These are phyloP conservation scores for Fagus sylvatica DNA, from an alignment of 306 rosid genomes.

Conservation along the genomic window DNA sequence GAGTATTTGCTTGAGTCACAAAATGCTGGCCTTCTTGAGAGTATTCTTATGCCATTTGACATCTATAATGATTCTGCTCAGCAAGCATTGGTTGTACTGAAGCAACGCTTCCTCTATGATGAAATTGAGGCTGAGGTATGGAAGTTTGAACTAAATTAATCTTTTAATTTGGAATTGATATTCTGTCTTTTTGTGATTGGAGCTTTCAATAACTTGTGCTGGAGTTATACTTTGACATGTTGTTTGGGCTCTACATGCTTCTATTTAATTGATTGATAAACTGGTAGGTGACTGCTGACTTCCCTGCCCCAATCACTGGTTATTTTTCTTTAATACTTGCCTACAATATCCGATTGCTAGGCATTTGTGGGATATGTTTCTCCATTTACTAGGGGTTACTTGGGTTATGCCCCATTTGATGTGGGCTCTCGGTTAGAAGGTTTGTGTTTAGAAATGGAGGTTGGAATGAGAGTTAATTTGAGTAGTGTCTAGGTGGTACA, in stretches of 20 bases:
- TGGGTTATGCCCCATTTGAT: too few relatives aligned
- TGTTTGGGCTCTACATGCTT: background rate
- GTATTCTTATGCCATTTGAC: slow-evolving; percentile 91
- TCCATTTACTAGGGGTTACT: too few relatives aligned
- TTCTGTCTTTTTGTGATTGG: background rate
- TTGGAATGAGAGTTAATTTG: too few relatives aligned
- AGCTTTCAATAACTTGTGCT: background rate
- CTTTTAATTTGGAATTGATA: background rate
- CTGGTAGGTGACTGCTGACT: background rate
- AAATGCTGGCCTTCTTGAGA: slow-evolving; percentile 84
- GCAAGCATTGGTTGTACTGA: slow-evolving; percentile 85
- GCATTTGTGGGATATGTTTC: too few relatives aligned
- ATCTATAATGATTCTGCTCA: slow-evolving; percentile 95
- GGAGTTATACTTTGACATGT: background rate
- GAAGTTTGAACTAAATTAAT: slow-evolving; percentile 12
- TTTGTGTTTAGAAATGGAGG: too few relatives aligned
- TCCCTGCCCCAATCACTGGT: too few relatives aligned
- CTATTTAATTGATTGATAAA: background rate
- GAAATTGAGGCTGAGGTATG: slow-evolving; percentile 99
- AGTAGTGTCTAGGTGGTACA: too few relatives aligned
- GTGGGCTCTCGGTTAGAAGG: too few relatives aligned
- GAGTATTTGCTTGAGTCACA: slow-evolving; percentile 91
- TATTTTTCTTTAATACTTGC: too few relatives aligned
- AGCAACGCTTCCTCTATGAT: slow-evolving; percentile 93
- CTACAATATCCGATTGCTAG: too few relatives aligned